phyloP scores from a whole-genome alignment of 176 grass and related monocot species.

The Dendrocalamus sinicus region DNA sequence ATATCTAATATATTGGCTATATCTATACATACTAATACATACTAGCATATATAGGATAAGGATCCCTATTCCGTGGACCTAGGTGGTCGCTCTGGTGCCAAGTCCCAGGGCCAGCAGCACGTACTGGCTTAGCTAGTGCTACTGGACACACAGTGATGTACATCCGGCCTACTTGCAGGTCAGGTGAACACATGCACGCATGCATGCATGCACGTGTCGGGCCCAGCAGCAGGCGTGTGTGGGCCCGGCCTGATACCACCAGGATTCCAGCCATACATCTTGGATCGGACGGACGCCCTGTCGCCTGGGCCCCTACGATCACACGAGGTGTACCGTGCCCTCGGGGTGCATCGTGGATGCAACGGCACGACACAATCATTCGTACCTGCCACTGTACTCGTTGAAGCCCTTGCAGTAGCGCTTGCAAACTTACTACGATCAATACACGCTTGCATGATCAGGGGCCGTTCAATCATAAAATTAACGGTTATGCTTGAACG shows the following conservation, averaged over 20 bases:
- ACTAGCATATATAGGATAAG: no score
- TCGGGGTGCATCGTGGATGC: neutral
- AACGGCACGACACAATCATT: neutral
- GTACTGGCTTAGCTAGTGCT: no score
- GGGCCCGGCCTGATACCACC: neutral
- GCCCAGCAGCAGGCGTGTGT: neutral
- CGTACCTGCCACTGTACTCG: neutral
- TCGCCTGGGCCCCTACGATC: neutral
- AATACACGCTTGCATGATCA: neutral
- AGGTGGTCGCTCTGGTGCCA: no score
- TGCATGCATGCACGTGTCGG: neutral
- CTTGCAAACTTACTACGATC: neutral
- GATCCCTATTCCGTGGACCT: no score
- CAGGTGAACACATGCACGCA: neutral
- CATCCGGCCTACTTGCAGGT: no score
- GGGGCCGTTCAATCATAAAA: neutral
- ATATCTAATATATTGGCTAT: no score
- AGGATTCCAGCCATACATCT: slow-evolving; percentile 20
- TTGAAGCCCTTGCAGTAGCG: neutral
- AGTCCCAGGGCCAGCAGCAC: no score
- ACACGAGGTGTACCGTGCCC: slow-evolving; percentile 8
- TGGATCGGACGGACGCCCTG: slow-evolving; percentile 18
- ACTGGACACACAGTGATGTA: no score
- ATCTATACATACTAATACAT: no score
- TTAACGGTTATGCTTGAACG: neutral